Base-by-base conservation (phyloP, 2,329 filamentous ascomycete genomes). In the Boeremia exigua region DNA sequence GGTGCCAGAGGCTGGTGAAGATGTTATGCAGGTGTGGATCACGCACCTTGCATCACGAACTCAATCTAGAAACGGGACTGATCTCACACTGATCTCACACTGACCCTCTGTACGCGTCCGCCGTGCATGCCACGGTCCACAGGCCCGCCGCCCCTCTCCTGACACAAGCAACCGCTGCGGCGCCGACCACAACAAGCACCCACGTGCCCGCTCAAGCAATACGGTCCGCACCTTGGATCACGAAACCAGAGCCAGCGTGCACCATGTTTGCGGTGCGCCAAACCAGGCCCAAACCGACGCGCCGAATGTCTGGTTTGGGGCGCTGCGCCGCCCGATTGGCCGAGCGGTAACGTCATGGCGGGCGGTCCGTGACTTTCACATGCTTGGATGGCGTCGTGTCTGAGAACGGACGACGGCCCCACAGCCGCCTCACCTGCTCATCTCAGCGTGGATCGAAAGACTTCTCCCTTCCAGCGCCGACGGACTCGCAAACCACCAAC, bases 331-430 rank as follows among this genome's bases (percentile, higher is more conserved):
- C 40, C 34, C 40, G 48, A 58, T 61, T 58, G 58, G 58, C 39
- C 44, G 38, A 37, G 8, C 34, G 28, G 33, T 25, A 38, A 58
- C 56, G 58, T 61, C 58, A 61, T 61, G 27, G 42, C 1, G 15
- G 3, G 19, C 19, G 42, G 48, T 54, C 47, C 47, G 55, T 53
- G 45, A 56, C 48, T 58, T 58, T 61, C 58, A 61, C 58, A 61
- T 61, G 58, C 51, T 47, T 39, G 8, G 3, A 36, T 30, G 15
- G 37, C 36, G 38, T 44, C 30, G 17, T 43, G 38, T 48, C 27
- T 51, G 53, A 27, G 49, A 48, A 51, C 49, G 53, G 57, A 52
- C 45, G 37, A 49, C 57, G 57, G 57, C 57, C 57, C 57, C 57
- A 60, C 57, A 30, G 36, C 44, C 53, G 57, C 56, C 51, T 59